These are phyloP conservation scores for Lolium perenne DNA, from an alignment of 176 grass and related monocot species.

Conservation along the genomic window DNA sequence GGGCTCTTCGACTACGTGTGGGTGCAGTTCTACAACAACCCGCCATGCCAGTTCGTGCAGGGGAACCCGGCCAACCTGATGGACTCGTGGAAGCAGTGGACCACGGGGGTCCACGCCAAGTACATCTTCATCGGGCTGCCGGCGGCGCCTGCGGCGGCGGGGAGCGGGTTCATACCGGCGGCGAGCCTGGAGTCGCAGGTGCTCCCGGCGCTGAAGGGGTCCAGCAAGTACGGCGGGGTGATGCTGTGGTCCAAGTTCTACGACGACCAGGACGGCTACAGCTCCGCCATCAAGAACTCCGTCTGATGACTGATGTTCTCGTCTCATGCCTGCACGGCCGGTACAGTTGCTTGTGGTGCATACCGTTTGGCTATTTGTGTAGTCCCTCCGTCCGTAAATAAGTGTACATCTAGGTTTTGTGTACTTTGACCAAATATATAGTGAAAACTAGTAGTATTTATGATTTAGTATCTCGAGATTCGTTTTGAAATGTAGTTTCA, in stretches of 20 bases:
- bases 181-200: constrained; percentile 48
- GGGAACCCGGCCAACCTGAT: constrained; percentile 43
- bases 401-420: no score
- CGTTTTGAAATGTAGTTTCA: no score
- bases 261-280: constrained; percentile 52
- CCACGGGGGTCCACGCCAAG: constrained; percentile 40
- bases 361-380: no score
- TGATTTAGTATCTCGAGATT: no score
- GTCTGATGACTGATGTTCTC: neutral
- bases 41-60: constrained; percentile 53
- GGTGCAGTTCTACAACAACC: constrained; percentile 88
- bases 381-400: no score
- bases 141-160: constrained; percentile 46
- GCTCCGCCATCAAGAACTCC: constrained; percentile 43
- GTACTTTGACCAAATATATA: no score
- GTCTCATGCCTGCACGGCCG: neutral
- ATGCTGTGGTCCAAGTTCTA: constrained; percentile 68
- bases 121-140: constrained; percentile 60
- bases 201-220: constrained; percentile 47
- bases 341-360: neutral
- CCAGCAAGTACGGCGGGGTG: constrained; percentile 55
- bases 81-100: constrained; percentile 61
- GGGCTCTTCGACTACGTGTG: constrained; percentile 76
- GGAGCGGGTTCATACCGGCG: constrained; percentile 58
- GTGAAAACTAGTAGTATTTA: no score